Evolutionary conservation across 768 basidiomycete genomes (phyloP).

Genomic region (Mycena leptocephala): DNA sequence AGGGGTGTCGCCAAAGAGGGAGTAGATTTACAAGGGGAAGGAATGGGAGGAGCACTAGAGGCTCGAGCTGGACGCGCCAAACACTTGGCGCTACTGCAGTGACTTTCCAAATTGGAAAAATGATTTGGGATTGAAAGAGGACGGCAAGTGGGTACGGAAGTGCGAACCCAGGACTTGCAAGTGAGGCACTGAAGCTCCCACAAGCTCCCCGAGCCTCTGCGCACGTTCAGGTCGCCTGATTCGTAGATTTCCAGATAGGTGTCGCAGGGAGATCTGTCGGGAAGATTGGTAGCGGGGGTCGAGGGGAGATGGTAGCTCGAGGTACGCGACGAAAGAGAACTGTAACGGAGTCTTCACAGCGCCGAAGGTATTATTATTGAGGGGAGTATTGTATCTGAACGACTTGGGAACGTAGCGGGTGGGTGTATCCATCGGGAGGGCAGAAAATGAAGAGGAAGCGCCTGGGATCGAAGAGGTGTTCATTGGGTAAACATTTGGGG

Average conservation of each 20-base stretch:
- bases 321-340: background rate
- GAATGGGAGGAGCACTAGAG: background rate
- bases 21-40: background rate
- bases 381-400: background rate
- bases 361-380: background rate
- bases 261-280: background rate
- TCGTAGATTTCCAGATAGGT: background rate
- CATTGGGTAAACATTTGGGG: background rate
- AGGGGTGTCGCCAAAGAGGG: background rate
- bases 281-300: background rate
- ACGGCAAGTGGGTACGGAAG: background rate
- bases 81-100: background rate
- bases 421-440: background rate
- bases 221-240: background rate
- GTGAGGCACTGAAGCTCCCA: constrained; percentile 1
- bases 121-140: background rate
- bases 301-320: background rate
- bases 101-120: background rate
- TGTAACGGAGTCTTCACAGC: background rate
- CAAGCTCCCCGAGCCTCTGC: background rate
- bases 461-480: background rate
- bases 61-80: background rate
- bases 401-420: background rate
- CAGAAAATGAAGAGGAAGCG: background rate
- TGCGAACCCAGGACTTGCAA: background rate